phyloP scores from a whole-genome alignment of 2,329 filamentous ascomycete genomes.

The Pseudogymnoascus sp. region DNA sequence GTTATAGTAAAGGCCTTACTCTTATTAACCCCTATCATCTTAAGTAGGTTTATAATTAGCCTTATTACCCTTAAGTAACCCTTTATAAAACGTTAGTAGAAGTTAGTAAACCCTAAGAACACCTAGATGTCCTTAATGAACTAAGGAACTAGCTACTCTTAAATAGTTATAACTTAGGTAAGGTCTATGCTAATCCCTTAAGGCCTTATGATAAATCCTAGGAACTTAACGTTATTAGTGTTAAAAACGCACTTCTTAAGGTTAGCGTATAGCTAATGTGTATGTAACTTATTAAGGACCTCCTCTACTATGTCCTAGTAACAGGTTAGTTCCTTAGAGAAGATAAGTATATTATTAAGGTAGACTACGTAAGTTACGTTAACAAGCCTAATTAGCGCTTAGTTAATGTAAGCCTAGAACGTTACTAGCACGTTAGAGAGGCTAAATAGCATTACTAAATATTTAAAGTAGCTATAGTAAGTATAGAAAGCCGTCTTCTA shows the following conservation, averaged over 20 bases:
- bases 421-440: too few relatives aligned
- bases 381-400: not conserved
- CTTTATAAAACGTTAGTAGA: too few relatives aligned
- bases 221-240: conserved; percentile 13
- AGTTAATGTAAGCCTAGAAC: conserved; percentile 10
- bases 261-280: not conserved
- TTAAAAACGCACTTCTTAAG: conserved; percentile 15
- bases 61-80: conserved; percentile 18
- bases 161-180: conserved; percentile 10
- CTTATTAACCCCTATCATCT: not conserved
- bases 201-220: conserved; percentile 13
- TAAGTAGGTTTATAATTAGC: not conserved
- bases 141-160: conserved; percentile 13
- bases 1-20: too few relatives aligned
- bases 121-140: conserved; percentile 18
- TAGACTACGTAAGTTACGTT: conserved; percentile 9
- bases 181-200: conserved; percentile 15
- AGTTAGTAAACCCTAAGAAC: conserved; percentile 25
- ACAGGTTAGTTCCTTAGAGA: not conserved
- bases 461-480: too few relatives aligned
- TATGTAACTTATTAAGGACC: not conserved
- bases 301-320: not conserved
- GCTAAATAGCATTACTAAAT: too few relatives aligned
- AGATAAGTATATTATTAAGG: conserved; percentile 14
- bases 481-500: too few relatives aligned